A percentile compares a stretch with the other conserved stretches of the same genome.
Conservation (phyloP, 139 green algal genomes). For the Picochlorum sp. region DNA sequence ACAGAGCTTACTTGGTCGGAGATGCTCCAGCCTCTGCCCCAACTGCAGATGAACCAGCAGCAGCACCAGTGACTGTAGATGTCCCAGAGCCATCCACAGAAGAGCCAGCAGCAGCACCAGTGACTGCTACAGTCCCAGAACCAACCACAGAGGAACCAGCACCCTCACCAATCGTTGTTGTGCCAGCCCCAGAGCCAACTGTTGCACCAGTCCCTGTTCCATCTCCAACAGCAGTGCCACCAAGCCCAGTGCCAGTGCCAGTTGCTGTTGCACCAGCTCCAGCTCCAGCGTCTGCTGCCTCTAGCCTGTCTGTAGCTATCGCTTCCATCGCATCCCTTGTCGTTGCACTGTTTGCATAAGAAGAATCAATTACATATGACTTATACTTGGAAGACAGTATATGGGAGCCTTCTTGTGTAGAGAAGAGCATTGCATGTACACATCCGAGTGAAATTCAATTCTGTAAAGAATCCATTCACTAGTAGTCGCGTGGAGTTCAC, state of each 20-base stretch:
- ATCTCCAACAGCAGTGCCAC: neutral
- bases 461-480: too few relatives aligned
- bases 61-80: neutral
- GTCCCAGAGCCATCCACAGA: neutral
- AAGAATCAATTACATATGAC: too few relatives aligned
- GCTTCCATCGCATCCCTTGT: neutral
- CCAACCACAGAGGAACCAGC: neutral
- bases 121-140: neutral
- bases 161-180: neutral
- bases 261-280: neutral
- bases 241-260: neutral
- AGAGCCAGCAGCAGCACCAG: neutral
- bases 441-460: too few relatives aligned
- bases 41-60: neutral
- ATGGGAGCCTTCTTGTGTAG: too few relatives aligned
- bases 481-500: too few relatives aligned
- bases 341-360: too few relatives aligned
- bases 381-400: too few relatives aligned
- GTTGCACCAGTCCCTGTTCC: neutral
- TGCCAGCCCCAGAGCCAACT: neutral
- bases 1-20: constrained; percentile 1
- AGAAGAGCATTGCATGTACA: too few relatives aligned
- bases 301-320: neutral
- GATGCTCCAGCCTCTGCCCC: neutral
- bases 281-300: neutral